Evolutionary conservation across 1,284 basidiomycete species (phyloP).

Genomic region (Phlebopus sp.): DNA sequence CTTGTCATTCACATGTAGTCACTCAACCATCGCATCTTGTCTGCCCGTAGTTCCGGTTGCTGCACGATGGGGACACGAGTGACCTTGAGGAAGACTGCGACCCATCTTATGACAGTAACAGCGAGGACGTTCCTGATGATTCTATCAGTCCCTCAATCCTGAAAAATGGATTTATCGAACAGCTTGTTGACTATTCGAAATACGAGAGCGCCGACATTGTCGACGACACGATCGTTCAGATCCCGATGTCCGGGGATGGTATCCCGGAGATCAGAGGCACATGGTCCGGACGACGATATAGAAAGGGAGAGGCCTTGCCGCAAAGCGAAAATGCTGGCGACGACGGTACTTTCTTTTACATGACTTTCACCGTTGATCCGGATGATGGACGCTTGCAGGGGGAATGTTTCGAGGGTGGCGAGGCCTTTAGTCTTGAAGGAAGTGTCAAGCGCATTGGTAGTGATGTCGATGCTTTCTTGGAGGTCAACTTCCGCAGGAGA

Average conservation of each 20-base stretch:
- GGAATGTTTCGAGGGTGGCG: not conserved
- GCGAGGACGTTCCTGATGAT: constrained; percentile 2
- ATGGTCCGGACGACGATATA: not conserved
- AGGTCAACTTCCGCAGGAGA: not conserved
- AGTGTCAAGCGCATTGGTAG: not conserved
- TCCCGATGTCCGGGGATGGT: not conserved
- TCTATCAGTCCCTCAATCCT: constrained; percentile 2
- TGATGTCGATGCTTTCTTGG: not conserved
- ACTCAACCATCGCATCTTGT: not conserved
- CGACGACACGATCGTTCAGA: not conserved
- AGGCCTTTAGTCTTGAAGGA: not conserved
- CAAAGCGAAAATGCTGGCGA: not conserved
- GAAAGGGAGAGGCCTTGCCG: not conserved
- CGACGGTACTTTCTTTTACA: not conserved
- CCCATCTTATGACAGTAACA: constrained; percentile 2
- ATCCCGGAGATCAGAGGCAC: not conserved
- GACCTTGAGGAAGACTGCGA: constrained; percentile 3
- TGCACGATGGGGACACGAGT: not conserved
- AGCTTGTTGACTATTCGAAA: not conserved
- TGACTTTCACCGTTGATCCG: not conserved
- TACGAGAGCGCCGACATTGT: not conserved
- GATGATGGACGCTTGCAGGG: constrained; percentile 2
- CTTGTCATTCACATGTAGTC: not conserved
- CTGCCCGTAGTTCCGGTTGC: not conserved
- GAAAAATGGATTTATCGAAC: constrained; percentile 1